Evolutionary conservation across 441 rosid genomes (phyloP), one percentile per base, ranked within the genome.

Genomic region (Isatis lusitanica): DNA sequence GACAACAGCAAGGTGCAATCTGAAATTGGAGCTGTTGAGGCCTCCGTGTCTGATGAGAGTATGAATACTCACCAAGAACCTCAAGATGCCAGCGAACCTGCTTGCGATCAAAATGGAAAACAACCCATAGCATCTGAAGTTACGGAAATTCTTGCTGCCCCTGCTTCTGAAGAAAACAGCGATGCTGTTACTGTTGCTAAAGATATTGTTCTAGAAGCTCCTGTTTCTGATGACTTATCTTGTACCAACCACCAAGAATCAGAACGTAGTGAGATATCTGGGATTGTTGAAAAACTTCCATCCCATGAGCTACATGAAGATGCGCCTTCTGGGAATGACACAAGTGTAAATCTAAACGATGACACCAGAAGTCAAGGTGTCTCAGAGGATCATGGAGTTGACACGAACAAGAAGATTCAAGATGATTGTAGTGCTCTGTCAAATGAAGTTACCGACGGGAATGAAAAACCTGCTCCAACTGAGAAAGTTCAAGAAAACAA

Each of bases 181-280:
- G 72, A 69, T 63, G 65, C 48, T 53, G 30, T 46, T 64, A 52
- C 12, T 68, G 63, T 75, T 73, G 55, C 79, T 39, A 53, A 79
- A 52, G 81, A 74, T 40, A 68, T 17, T 26, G 63, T 65, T 65
- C 71, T 75, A 7, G 67, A 68, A 38, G 48, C 75, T n/a, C 62
- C 42, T 63, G 61, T 53, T 69, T 68, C 63, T 48, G 67, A 68
- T 68, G 83, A 48, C 35, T 11, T 71, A 10, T 47, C 63, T 52
- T 77, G 73, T 73, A 59, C 75, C 55, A 71, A 46, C 75, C 81
- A 75, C 75, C 78, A 65, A 28, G 63, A 71, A 59, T 16, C 80
- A 57, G 72, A 81, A 52, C 55, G 36, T 61, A 47, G 11, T 64
- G 70, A 35, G 70, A 17, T 61, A 36, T 68, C 79, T 56, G 84